Percentiles rank a stretch among this genome's conserved stretches.
phyloP scores from a whole-genome alignment of 805 yeast species.

The Pichia scutulata region DNA sequence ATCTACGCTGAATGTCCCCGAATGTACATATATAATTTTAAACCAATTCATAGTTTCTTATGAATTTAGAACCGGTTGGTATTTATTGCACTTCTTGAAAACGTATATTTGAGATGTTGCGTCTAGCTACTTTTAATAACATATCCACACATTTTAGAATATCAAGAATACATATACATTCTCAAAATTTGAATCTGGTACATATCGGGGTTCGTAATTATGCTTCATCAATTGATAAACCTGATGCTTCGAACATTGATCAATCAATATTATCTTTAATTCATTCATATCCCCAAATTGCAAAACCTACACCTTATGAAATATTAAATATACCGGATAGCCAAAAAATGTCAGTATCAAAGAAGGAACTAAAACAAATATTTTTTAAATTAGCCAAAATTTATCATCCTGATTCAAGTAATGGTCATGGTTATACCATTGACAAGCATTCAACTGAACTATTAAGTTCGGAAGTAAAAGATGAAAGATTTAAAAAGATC shows the following conservation, averaged over 20 bases:
- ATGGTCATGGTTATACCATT: conserved; percentile 17
- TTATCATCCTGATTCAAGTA: conserved; percentile 68
- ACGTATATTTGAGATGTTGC: background rate
- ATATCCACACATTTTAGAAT: background rate
- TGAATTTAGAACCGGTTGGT: no score
- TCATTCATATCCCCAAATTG: conserved; percentile 36
- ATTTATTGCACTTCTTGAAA: no score
- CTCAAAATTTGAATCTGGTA: background rate
- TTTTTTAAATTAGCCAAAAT: conserved; percentile 59
- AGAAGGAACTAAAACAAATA: conserved; percentile 33
- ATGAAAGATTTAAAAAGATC: conserved; percentile 46
- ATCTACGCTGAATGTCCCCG: no score
- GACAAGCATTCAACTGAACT: conserved; percentile 2
- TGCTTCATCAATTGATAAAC: background rate
- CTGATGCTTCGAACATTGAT: background rate
- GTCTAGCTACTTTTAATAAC: background rate
- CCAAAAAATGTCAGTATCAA: conserved; percentile 24
- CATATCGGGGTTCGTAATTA: background rate
- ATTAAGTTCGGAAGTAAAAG: conserved; percentile 19
- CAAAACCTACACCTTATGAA: conserved; percentile 63
- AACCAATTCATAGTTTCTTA: background rate
- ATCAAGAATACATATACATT: background rate
- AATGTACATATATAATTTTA: no score
- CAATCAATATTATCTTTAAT: conserved; percentile 21
- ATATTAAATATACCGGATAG: conserved; percentile 40